These are phyloP conservation scores for Trichosporon faecale DNA, from an alignment of 1,284 basidiomycete species.

Conservation along the genomic window DNA sequence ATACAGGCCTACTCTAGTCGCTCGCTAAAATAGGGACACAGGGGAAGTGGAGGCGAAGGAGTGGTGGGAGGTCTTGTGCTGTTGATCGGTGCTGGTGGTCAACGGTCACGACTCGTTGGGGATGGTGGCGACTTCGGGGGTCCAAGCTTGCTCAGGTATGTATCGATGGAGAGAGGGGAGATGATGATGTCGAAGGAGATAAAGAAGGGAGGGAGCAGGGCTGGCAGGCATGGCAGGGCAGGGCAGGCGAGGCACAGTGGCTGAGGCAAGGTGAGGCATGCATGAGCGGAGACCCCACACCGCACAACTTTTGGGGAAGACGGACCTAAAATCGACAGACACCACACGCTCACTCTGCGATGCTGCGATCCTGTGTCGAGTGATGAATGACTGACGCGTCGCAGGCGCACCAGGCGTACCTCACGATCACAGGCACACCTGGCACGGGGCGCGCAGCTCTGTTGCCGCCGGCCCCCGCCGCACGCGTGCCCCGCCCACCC, in stretches of 20 bases:
- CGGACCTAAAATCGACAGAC: constrained; percentile 1
- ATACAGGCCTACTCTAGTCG: background rate
- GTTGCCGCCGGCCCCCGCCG: background rate
- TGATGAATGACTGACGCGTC: background rate
- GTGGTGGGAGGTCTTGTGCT: background rate
- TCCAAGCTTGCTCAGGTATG: background rate
- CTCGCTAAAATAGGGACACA: background rate
- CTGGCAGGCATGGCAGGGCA: too few species aligned
- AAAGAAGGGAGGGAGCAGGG: background rate
- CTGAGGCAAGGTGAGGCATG: background rate
- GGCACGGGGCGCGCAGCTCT: background rate
- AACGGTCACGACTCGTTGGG: constrained; percentile 2
- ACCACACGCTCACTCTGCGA: background rate
- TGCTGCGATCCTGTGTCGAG: background rate
- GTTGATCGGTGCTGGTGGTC: background rate
- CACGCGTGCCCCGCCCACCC: background rate
- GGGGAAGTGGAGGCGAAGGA: constrained; percentile 1
- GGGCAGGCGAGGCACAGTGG: constrained; percentile 2
- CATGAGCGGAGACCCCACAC: constrained; percentile 3
- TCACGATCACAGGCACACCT: background rate
- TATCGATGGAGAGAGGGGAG: background rate
- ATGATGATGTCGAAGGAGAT: constrained; percentile 2
- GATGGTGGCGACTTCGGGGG: background rate
- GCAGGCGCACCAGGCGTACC: background rate
- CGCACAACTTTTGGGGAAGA: constrained; percentile 7